Evolutionary conservation across 2,329 filamentous ascomycete species (phyloP).

Genomic region (Cyanodermella asteris): DNA sequence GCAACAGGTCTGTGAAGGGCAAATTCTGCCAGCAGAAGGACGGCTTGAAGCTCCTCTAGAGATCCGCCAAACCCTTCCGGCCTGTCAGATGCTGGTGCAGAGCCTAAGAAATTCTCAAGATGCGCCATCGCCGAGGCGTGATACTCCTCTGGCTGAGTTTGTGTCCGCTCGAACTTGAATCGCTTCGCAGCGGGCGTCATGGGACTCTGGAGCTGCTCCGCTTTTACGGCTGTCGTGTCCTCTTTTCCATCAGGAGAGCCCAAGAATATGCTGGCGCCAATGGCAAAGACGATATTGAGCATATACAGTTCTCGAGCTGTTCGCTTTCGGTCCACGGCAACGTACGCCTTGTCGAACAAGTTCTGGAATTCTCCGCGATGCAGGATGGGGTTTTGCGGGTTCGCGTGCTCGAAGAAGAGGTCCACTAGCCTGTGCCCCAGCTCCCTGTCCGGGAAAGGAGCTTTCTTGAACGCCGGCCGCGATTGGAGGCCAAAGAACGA

Average conservation of each 20-base stretch:
- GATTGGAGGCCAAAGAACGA: slow-evolving; percentile 95
- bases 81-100: slow-evolving; percentile 34
- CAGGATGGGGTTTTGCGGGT: slow-evolving; percentile 83
- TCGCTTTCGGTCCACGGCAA: slow-evolving; percentile 40
- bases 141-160: slow-evolving; percentile 77
- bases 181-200: slow-evolving; percentile 17
- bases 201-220: slow-evolving; percentile 5
- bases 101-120: slow-evolving; percentile 60
- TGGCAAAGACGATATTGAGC: slow-evolving; percentile 92
- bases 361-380: slow-evolving; percentile 78
- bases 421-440: slow-evolving; percentile 51
- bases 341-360: slow-evolving; percentile 65
- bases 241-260: slow-evolving; percentile 24
- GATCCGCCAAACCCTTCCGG: slow-evolving; percentile 56
- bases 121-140: slow-evolving; percentile 88
- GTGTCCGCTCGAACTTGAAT: too few relatives aligned
- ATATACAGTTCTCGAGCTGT: slow-evolving; percentile 73
- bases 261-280: slow-evolving; percentile 81
- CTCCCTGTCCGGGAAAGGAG: slow-evolving; percentile 58
- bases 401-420: slow-evolving; percentile 88
- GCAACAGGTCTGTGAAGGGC: slow-evolving; percentile 77
- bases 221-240: slow-evolving; percentile 9
- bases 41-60: slow-evolving; percentile 80
- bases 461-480: slow-evolving; percentile 66
- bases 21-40: slow-evolving; percentile 74